These are phyloP conservation scores for Lumnitzera littorea DNA, from an alignment of 345 rosid genomes.

Conservation along the genomic window DNA sequence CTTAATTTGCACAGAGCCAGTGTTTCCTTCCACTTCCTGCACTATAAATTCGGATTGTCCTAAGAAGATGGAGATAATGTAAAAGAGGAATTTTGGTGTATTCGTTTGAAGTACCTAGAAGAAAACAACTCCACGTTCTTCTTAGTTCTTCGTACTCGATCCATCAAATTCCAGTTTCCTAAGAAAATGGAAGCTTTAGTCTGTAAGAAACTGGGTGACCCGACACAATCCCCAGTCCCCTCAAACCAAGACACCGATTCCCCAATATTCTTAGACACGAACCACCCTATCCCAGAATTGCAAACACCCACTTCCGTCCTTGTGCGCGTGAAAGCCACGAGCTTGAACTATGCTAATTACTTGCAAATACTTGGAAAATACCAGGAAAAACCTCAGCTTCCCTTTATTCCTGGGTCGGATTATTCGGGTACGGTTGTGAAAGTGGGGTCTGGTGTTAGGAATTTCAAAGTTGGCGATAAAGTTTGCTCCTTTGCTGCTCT, in stretches of 20 bases:
- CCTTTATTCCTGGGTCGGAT: conserved; percentile 93
- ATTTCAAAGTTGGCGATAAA: conserved; percentile 63
- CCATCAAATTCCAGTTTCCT: too few relatives aligned
- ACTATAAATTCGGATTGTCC: too few relatives aligned
- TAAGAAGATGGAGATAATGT: too few relatives aligned
- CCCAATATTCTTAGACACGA: conserved; percentile 39
- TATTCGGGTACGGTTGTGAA: conserved; percentile 70
- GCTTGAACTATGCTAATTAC: conserved; percentile 94
- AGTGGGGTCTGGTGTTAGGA: conserved; percentile 52
- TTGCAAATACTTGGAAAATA: conserved; percentile 83
- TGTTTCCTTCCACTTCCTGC: too few relatives aligned
- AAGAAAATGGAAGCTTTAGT: conserved; percentile 71
- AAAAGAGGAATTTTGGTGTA: too few relatives aligned
- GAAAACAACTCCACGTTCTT: too few relatives aligned
- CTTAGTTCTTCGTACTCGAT: too few relatives aligned
- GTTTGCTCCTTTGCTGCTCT: conserved; percentile 60
- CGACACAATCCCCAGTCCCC: conserved; percentile 24
- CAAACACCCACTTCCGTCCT: conserved; percentile 53
- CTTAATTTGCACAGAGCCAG: too few relatives aligned
- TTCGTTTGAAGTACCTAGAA: too few relatives aligned
- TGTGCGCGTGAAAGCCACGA: conserved; percentile 76
- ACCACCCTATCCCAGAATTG: conserved; percentile 53
- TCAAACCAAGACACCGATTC: conserved; percentile 21
- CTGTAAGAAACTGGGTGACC: conserved; percentile 71
- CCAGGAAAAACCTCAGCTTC: conserved; percentile 76